Conservation (phyloP, 345 rosid species). For the Bruguiera gymnorhiza region DNA sequence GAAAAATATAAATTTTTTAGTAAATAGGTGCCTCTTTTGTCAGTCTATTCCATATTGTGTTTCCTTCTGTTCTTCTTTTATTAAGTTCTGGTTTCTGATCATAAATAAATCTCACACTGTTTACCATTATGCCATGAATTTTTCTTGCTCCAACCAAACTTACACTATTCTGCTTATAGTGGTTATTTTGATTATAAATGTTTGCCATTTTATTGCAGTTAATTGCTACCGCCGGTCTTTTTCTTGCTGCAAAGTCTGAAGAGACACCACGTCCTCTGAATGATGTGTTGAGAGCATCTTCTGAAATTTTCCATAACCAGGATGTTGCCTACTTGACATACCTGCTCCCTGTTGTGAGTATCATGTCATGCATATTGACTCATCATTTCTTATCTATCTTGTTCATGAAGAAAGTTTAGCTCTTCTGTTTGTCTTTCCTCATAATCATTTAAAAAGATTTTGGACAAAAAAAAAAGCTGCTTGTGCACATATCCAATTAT, state of each 20-base stretch:
- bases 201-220: constrained; percentile 39
- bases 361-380: neutral
- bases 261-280: constrained; percentile 78
- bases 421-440: neutral
- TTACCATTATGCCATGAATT: neutral
- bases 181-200: constrained; percentile 8
- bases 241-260: constrained; percentile 76
- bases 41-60: neutral
- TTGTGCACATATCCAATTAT: no score
- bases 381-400: neutral
- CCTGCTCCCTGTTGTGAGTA: constrained; percentile 62
- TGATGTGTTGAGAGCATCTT: constrained; percentile 50
- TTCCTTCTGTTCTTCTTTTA: neutral
- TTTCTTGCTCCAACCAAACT: neutral
- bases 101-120: neutral
- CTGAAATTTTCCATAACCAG: constrained; percentile 66
- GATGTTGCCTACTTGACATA: constrained; percentile 57
- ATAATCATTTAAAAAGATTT: neutral
- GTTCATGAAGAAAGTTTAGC: neutral
- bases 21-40: neutral
- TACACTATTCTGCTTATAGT: neutral
- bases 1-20: no score
- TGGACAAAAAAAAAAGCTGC: neutral
- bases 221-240: constrained; percentile 74
- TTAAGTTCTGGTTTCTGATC: neutral